These are phyloP conservation scores for Ajuga chamaepitys DNA, from an alignment of 257 asterid genomes.

Conservation along the genomic window DNA sequence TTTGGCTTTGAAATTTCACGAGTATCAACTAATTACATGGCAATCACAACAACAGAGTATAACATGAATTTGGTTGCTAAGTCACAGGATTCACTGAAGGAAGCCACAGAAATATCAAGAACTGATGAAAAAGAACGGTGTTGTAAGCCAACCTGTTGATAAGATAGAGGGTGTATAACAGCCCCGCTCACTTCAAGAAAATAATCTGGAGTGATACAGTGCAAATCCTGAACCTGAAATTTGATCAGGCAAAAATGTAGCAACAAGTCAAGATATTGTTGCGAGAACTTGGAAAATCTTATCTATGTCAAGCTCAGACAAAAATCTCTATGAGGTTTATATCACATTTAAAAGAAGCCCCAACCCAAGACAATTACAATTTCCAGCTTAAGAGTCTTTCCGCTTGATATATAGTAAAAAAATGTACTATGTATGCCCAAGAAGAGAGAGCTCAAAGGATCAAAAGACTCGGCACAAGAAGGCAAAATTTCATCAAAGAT, in stretches of 20 bases:
- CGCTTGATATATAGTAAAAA: background rate
- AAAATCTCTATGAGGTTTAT: background rate
- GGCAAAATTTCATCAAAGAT: slow-evolving; percentile 4
- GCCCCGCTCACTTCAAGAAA: slow-evolving; percentile 99
- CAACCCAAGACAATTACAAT: background rate
- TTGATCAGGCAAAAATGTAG: slow-evolving; percentile 12
- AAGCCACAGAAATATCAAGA: background rate
- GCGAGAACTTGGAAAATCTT: background rate
- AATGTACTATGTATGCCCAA: background rate
- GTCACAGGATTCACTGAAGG: too few species aligned
- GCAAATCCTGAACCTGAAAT: slow-evolving; percentile 96
- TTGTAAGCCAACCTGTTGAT: slow-evolving; percentile 77
- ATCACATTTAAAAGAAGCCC: background rate
- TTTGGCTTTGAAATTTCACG: too few species aligned
- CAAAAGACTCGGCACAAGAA: background rate
- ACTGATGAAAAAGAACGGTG: background rate
- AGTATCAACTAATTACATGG: too few species aligned
- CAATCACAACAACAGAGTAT: too few species aligned
- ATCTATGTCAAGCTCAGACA: background rate
- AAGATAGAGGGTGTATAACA: slow-evolving; percentile 94
- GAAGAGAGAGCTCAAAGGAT: background rate
- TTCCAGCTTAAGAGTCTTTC: background rate
- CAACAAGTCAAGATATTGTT: background rate
- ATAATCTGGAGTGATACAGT: slow-evolving; percentile 77
- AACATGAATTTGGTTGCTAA: too few species aligned